Evolutionary conservation across 495 filamentous ascomycete genomes (phyloP).

Genomic region (Mycothermus thermophilus): DNA sequence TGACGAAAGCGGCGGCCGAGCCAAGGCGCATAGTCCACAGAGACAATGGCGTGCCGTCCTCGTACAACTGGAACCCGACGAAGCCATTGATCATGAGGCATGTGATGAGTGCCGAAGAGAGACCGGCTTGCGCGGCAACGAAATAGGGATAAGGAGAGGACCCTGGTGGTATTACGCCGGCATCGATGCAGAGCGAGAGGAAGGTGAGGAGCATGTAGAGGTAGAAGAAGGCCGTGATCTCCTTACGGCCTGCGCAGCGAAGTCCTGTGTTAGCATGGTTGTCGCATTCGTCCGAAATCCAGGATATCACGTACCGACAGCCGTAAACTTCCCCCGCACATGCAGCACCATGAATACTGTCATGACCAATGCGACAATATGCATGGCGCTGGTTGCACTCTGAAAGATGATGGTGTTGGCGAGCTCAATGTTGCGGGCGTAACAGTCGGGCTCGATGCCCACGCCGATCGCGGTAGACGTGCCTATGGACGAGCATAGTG

Average conservation of each 20-base stretch:
- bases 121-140: constrained; percentile 73
- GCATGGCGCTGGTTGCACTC: constrained; percentile 77
- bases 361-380: constrained; percentile 86
- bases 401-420: constrained; percentile 98
- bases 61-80: constrained; percentile 96
- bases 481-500: constrained; percentile 74
- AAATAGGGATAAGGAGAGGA: constrained; percentile 80
- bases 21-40: constrained; percentile 80
- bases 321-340: constrained; percentile 93
- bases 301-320: constrained; percentile 63
- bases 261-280: background rate
- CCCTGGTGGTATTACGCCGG: constrained; percentile 77
- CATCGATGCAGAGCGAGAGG: constrained; percentile 79
- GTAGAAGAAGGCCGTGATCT: constrained; percentile 97
- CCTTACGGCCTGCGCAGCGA: constrained; percentile 65
- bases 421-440: constrained; percentile 85
- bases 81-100: constrained; percentile 95
- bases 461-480: constrained; percentile 45
- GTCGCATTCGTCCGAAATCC: background rate
- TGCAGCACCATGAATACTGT: constrained; percentile 94
- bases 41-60: constrained; percentile 91
- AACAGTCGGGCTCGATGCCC: constrained; percentile 83
- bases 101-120: constrained; percentile 77
- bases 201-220: constrained; percentile 84
- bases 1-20: constrained; percentile 67